Conservation (phyloP, 1,139 yeast species). For the Zygosaccharomyces pseudobailii region DNA sequence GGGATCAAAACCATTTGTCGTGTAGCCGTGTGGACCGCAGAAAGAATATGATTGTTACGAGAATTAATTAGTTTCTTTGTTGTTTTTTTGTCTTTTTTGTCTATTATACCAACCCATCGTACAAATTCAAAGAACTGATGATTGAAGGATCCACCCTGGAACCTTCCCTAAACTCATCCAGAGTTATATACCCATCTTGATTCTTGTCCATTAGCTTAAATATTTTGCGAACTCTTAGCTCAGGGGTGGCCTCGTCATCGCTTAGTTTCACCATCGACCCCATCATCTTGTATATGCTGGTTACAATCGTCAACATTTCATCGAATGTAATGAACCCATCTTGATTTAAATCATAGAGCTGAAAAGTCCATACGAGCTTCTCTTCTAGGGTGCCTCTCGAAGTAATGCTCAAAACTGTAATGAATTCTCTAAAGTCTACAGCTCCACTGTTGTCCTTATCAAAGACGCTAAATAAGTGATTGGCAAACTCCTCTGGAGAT, state of each 20-base stretch:
- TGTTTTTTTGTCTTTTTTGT: background rate
- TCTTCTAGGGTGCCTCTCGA: slow-evolving; percentile 87
- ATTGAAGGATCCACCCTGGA: slow-evolving; percentile 81
- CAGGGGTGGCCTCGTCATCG: slow-evolving; percentile 93
- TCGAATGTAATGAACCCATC: slow-evolving; percentile 70
- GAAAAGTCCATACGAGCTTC: slow-evolving; percentile 82
- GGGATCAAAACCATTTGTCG: slow-evolving; percentile 76
- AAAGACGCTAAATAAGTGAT: slow-evolving; percentile 80
- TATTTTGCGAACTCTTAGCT: slow-evolving; percentile 74
- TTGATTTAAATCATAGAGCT: slow-evolving; percentile 74
- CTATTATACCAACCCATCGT: slow-evolving; percentile 64
- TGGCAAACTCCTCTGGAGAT: slow-evolving; percentile 88
- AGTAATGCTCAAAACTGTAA: slow-evolving; percentile 80
- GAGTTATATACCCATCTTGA: slow-evolving; percentile 59
- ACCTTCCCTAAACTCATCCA: slow-evolving; percentile 80
- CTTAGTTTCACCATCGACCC: slow-evolving; percentile 91
- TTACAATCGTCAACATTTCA: slow-evolving; percentile 75
- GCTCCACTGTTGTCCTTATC: slow-evolving; percentile 78
- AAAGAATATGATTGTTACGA: slow-evolving; percentile 47
- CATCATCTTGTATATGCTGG: slow-evolving; percentile 89
- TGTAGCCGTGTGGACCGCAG: slow-evolving; percentile 91
- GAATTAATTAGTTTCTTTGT: background rate
- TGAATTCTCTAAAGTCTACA: slow-evolving; percentile 90
- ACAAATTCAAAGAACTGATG: slow-evolving; percentile 69
- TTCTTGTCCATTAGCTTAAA: slow-evolving; percentile 71